Evolutionary conservation across 1,139 yeast species (phyloP), one percentile per base, ranked within the genome.

Genomic region (Geotrichum cucujoidarum): DNA sequence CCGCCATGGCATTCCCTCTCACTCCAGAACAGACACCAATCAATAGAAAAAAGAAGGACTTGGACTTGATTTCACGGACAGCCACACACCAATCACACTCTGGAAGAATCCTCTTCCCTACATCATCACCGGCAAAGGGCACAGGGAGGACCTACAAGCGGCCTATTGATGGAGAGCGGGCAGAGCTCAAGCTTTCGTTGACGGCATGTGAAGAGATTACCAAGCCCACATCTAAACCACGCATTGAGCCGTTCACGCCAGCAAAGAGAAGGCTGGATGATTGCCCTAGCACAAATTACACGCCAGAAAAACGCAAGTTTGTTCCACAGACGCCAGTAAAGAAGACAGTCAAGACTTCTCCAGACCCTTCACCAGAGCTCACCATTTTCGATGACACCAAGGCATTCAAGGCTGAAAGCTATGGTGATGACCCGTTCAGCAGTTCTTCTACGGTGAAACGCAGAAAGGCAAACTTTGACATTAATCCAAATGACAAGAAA

Each of bases 341-440:
- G 25, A 33, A 18, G 14, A 11, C 18, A 13, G 20, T 13, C 31
- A 42, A 22, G 33, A 37, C 33, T 7, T 37, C 47, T n/a, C 42
- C 47, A 31, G 21, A 20, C 17, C 10, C 25, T 21, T 14, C 40
- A 11, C 25, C 42, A 4, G 37, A 43, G 42, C 48, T 58, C 36
- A 43, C 50, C 17, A 54, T 59, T 3, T 58, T 59, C 40, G 52
- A 52, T 40, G 62, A 59, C 42, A 30, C 50, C 5, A 52, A 55
- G 33, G 59, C 60, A 3, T 43, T 59, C 36, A 49, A 54, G 33
- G 42, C 51, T 11, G 63, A 60, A 37, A 42, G 55, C 14, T 47
- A 58, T 22, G 44, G 52, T 35, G 8, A 24, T 24, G 53, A 49
- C 31, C 43, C 31, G 16, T 30, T 31, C 24, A 10, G 11, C 14